Evolutionary conservation across 345 rosid genomes (phyloP), one percentile per base, ranked within the genome.

Genomic region (Camelina hispida): DNA sequence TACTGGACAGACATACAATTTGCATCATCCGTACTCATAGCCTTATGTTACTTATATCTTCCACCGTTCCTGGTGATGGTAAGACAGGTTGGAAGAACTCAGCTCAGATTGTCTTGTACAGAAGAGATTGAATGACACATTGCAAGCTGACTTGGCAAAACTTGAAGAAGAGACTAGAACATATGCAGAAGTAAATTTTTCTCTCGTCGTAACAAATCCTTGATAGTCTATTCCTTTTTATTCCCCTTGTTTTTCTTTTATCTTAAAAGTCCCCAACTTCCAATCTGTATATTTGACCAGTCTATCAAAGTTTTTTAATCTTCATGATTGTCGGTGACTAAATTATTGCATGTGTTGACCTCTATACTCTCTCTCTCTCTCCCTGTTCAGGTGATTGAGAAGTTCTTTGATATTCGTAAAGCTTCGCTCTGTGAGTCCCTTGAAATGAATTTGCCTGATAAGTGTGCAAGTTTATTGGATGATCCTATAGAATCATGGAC

Each of bases 401-500:
- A 83, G 80, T 95, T 95, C 75, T 85, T 79, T 79, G 87, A 71
- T 81, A 90, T 92, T 60, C 87, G 93, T 75, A 84, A 83, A 63
- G 83, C 80, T 46, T 81, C 87, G 17, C 78, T 78, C 46, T 80
- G 78, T 60, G 91, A 71, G 52, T 71, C 65, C 56, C 81, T 76
- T 72, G 88, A 87, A 74, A 65, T 77, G 56, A 86, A 68, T 73
- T 85, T 80, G 85, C 90, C 89, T 65, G 85, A 89, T 64, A 90
- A 90, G 81, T 92, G 93, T 80, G 75, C 79, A 51, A 81, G 82
- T 75, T 85, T 95, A 40, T 78, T 95, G 81, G 82, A 72, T 37
- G 97, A 90, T 80, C 85, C 97, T 52, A 57, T 53, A 17, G 97
- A 90, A 66, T 70, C 81, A 55, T 95, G 99, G 98, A 89, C 82